These are phyloP conservation scores for Phialophora tarda DNA, from an alignment of 2,329 filamentous ascomycete species.

Conservation along the genomic window DNA sequence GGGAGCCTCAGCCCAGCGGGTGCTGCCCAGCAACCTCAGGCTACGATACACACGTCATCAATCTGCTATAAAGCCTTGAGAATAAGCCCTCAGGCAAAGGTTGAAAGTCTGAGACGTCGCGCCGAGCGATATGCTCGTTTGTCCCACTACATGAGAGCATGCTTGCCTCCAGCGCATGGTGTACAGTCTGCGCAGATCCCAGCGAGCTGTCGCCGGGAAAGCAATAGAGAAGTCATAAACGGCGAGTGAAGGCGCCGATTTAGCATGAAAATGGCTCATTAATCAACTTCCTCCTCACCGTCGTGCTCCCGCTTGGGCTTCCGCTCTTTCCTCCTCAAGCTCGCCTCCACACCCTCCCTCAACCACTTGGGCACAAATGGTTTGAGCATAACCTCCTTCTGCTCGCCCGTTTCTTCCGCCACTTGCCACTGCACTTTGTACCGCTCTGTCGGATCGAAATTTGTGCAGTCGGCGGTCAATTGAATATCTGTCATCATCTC, in stretches of 20 bases:
- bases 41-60: neutral
- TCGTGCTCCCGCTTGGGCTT: constrained; percentile 34
- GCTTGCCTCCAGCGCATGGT: neutral
- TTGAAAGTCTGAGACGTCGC: neutral
- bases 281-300: constrained; percentile 35
- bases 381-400: constrained; percentile 64
- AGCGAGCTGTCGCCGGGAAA: neutral
- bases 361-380: constrained; percentile 86
- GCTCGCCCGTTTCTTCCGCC: constrained; percentile 41
- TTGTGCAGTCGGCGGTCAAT: constrained; percentile 69
- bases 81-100: neutral
- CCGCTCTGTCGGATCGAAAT: constrained; percentile 65
- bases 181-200: neutral
- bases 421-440: constrained; percentile 63
- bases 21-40: neutral
- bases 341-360: constrained; percentile 45
- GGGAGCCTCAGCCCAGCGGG: neutral
- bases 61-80: neutral
- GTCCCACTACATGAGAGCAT: neutral
- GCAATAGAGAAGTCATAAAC: neutral
- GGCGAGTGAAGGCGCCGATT: neutral
- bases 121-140: neutral
- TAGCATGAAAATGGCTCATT: neutral
- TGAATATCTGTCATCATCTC: constrained; percentile 86
- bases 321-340: constrained; percentile 36